Conservation (phyloP, 495 filamentous ascomycete genomes). For the Amorphotheca resinae region DNA sequence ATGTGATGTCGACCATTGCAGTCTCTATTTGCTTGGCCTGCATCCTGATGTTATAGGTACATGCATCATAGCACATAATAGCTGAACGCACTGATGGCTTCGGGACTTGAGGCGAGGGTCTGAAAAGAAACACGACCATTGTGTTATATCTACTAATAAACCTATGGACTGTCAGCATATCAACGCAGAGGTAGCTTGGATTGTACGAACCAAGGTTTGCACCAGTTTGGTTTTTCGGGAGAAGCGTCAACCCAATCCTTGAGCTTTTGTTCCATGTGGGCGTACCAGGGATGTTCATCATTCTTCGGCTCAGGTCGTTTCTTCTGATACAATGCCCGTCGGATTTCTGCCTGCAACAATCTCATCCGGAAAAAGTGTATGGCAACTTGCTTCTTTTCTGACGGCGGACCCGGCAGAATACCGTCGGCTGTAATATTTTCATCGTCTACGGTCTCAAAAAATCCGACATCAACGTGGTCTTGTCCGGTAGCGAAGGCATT, state of each 20-base stretch:
- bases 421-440: slow-evolving; percentile 68
- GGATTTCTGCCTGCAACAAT: slow-evolving; percentile 72
- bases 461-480: slow-evolving; percentile 71
- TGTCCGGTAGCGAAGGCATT: slow-evolving; percentile 65
- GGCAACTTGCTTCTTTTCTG: slow-evolving; percentile 68
- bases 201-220: slow-evolving; percentile 35
- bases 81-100: slow-evolving; percentile 67
- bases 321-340: slow-evolving; percentile 70
- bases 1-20: slow-evolving; percentile 69
- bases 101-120: slow-evolving; percentile 82
- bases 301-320: slow-evolving; percentile 57
- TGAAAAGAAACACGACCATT: slow-evolving; percentile 72
- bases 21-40: slow-evolving; percentile 63
- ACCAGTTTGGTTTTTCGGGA: slow-evolving; percentile 35
- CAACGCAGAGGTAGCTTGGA: neutral
- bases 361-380: slow-evolving; percentile 93
- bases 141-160: slow-evolving; percentile 67
- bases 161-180: slow-evolving; percentile 33
- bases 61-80: slow-evolving; percentile 66
- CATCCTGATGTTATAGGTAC: slow-evolving; percentile 64
- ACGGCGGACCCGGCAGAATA: slow-evolving; percentile 51
- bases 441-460: slow-evolving; percentile 69
- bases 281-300: slow-evolving; percentile 77
- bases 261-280: slow-evolving; percentile 63
- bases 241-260: slow-evolving; percentile 49